A percentile compares a stretch with the other conserved stretches of the same genome.
Evolutionary conservation across 371 early-diverging fungal species (phyloP).

Genomic region (Mucor plumbeus): DNA sequence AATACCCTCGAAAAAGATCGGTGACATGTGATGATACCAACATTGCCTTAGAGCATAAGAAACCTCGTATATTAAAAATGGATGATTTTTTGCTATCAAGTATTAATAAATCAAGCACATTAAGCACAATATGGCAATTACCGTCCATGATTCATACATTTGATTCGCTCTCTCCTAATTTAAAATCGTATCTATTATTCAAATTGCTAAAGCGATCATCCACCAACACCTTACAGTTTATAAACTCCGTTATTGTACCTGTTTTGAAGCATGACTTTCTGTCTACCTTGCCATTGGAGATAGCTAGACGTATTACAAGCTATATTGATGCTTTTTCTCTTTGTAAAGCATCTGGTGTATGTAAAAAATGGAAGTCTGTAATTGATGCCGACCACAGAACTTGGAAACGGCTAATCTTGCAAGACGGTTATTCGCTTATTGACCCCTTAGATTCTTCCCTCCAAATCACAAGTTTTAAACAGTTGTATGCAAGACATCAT

Average conservation of each 20-base stretch:
- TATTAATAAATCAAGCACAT: neutral
- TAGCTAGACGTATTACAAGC: constrained; percentile 76
- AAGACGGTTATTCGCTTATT: constrained; percentile 44
- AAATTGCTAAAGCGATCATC: constrained; percentile 46
- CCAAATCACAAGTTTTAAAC: constrained; percentile 32
- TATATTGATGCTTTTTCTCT: constrained; percentile 80
- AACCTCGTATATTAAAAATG: constrained; percentile 1
- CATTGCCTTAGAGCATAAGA: constrained; percentile 9
- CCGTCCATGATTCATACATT: constrained; percentile 43
- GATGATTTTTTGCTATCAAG: neutral
- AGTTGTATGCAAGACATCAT: constrained; percentile 72
- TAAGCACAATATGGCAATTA: constrained; percentile 25
- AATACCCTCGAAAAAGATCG: constrained; percentile 17
- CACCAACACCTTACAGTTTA: constrained; percentile 81
- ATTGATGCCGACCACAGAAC: constrained; percentile 72
- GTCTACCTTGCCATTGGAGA: constrained; percentile 77
- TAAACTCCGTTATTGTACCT: constrained; percentile 77
- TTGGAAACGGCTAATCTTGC: constrained; percentile 56
- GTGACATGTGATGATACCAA: constrained; percentile 18
- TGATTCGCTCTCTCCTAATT: constrained; percentile 35
- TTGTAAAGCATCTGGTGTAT: constrained; percentile 77
- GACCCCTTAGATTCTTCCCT: constrained; percentile 6
- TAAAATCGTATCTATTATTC: constrained; percentile 43
- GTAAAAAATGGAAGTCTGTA: constrained; percentile 73
- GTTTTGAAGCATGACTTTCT: constrained; percentile 88